Conservation (phyloP, 176 grass and related monocot genomes). For the Calamus simplicifolius region DNA sequence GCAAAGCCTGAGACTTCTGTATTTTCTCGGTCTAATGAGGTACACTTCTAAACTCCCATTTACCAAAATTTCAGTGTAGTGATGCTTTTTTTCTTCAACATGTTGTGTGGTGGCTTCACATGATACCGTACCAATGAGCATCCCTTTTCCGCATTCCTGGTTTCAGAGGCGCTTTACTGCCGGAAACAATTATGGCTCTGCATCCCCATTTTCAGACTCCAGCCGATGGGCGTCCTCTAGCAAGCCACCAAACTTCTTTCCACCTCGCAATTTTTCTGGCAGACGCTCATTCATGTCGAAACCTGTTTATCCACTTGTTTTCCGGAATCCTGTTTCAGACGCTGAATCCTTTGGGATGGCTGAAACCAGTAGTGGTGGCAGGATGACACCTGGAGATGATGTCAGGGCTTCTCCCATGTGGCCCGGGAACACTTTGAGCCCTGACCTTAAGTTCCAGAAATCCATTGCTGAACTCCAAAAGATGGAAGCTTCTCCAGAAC, state of each 20-base stretch:
- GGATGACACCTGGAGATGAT: slow-evolving; percentile 55
- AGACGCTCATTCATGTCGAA: slow-evolving; percentile 94
- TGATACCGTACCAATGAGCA: background rate
- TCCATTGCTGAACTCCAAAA: slow-evolving; percentile 67
- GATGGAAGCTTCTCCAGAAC: slow-evolving; percentile 68
- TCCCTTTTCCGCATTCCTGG: slow-evolving; percentile 1
- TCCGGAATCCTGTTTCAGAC: slow-evolving; percentile 83
- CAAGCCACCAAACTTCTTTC: slow-evolving; percentile 46
- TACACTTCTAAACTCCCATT: slow-evolving; percentile 14
- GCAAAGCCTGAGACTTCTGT: slow-evolving; percentile 58
- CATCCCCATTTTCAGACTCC: slow-evolving; percentile 72
- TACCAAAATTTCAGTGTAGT: background rate
- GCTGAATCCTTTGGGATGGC: slow-evolving; percentile 40
- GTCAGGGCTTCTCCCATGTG: slow-evolving; percentile 56
- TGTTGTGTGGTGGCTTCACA: background rate
- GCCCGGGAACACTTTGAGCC: slow-evolving; percentile 45
- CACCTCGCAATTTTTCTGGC: slow-evolving; percentile 53
- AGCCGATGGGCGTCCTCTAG: slow-evolving; percentile 57
- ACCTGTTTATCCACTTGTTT: slow-evolving; percentile 83
- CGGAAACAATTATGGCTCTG: slow-evolving; percentile 65
- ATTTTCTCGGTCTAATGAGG: slow-evolving; percentile 66
- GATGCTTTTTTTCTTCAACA: background rate
- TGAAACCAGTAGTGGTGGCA: slow-evolving; percentile 54
- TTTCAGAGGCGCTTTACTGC: slow-evolving; percentile 64
- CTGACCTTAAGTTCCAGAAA: slow-evolving; percentile 67